Percentiles rank a stretch among this genome's conserved stretches.
phyloP scores from a whole-genome alignment of 2,329 filamentous ascomycete species.

The Scedosporium dehoogii region DNA sequence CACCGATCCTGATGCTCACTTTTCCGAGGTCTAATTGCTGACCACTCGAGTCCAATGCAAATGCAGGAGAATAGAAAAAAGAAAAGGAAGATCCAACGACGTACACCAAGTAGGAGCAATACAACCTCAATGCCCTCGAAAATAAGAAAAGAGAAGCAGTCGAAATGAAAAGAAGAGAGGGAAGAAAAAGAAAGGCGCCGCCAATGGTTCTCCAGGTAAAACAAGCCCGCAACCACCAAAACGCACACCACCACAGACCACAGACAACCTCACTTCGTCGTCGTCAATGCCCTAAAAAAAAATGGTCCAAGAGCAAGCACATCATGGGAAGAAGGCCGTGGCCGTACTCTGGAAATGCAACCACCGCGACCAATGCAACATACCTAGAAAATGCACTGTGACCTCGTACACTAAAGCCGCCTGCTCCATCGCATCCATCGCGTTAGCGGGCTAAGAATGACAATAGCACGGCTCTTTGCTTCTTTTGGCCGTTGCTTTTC shows the following conservation, averaged over 20 bases:
- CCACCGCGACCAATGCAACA: neutral
- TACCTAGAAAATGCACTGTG: no score
- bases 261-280: neutral
- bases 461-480: neutral
- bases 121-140: neutral
- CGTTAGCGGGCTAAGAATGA: neutral
- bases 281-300: neutral
- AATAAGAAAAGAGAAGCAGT: neutral
- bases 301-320: neutral
- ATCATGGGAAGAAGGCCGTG: no score
- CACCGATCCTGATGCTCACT: no score
- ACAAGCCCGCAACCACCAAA: neutral
- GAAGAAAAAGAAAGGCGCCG: neutral
- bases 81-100: neutral
- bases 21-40: no score
- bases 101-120: no score
- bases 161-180: neutral
- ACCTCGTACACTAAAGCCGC: no score
- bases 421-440: no score
- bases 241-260: neutral
- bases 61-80: neutral
- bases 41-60: no score
- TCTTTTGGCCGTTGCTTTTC: neutral
- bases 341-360: neutral
- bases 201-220: neutral